Base-by-base conservation (phyloP, 495 filamentous ascomycete species). In the Aspergillus sclerotiicarbonarius region DNA sequence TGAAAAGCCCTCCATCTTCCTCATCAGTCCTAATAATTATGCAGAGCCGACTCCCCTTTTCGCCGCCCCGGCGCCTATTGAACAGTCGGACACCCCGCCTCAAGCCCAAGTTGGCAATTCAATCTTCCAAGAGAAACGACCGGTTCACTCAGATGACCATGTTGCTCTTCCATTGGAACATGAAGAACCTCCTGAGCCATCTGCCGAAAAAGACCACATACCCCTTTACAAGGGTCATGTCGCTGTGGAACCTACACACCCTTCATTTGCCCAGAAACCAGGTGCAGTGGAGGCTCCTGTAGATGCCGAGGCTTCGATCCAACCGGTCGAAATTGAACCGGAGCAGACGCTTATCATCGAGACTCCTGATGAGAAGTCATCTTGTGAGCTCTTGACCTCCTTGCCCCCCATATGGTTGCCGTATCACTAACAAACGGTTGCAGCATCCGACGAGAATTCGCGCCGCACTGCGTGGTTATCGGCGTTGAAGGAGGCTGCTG, bases 401-500 rank as follows among this genome's bases (percentile, higher is more conserved):
- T 10, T 29, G 21, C 12, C 13, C 21, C 19, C 41, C 6, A 6
- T 25, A 18, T 25, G 43, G 32, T 21, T 4, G n/a, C 48, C 4
- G 48, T 21, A 18, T 45, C 4, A 19, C 30, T 50, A 50, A 59
- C 52, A 15, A 25, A 10, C 19, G 1, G 16, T 56, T 49, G 9
- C 50, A 51, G 59, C 49, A 29, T 9, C 51, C n/a, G 56, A 63
- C n/a, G 51, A 39, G n/a, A 31, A 44, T 21, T 64, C 64, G 25
- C 52, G 58, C 4, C 49, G 55, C 39, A 25, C 53, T 43, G 60
- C 58, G 13, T 74, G 67, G 71, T 39, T 63, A 35, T 43, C 57
- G 10, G 45, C 59, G 0, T 33, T 70, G 33, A 64, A 54, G 31
- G 61, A 64, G 49, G 54, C 61, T 19, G 66, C 61, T 25, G 50